Conservation (phyloP, 768 basidiomycete species). For the Leccinum olivaceopallidum region DNA sequence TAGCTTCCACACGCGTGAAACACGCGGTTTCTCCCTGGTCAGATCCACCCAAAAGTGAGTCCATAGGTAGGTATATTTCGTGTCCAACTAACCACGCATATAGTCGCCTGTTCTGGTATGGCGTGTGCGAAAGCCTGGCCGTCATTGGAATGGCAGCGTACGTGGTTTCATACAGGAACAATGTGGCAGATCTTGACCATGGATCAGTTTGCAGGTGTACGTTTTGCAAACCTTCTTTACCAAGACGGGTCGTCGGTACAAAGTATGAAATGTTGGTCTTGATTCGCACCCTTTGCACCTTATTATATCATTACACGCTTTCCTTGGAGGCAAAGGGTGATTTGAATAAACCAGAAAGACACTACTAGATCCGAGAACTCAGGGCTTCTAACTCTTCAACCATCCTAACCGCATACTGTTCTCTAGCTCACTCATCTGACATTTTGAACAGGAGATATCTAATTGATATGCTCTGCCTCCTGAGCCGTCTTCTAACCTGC, state of each 20-base stretch:
- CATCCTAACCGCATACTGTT: no score
- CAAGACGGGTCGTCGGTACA: conserved; percentile 87
- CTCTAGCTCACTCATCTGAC: no score
- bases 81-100: conserved; percentile 2
- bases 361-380: background rate
- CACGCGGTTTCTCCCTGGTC: conserved; percentile 90
- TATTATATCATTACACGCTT: background rate
- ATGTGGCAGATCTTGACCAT: conserved; percentile 10
- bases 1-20: conserved; percentile 94
- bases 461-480: no score
- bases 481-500: no score
- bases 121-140: conserved; percentile 73
- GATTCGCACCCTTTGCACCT: conserved; percentile 11
- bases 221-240: conserved; percentile 96
- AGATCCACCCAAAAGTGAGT: conserved; percentile 83
- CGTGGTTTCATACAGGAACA: conserved; percentile 33
- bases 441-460: no score
- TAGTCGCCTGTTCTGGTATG: conserved; percentile 95
- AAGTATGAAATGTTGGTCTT: conserved; percentile 53
- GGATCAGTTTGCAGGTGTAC: conserved; percentile 79
- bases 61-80: background rate
- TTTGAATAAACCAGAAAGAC: background rate
- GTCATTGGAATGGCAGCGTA: conserved; percentile 89
- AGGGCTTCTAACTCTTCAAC: background rate
- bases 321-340: background rate